These are phyloP conservation scores for Candolleomyces aberdarensis DNA, from an alignment of 768 basidiomycete species.

Conservation along the genomic window DNA sequence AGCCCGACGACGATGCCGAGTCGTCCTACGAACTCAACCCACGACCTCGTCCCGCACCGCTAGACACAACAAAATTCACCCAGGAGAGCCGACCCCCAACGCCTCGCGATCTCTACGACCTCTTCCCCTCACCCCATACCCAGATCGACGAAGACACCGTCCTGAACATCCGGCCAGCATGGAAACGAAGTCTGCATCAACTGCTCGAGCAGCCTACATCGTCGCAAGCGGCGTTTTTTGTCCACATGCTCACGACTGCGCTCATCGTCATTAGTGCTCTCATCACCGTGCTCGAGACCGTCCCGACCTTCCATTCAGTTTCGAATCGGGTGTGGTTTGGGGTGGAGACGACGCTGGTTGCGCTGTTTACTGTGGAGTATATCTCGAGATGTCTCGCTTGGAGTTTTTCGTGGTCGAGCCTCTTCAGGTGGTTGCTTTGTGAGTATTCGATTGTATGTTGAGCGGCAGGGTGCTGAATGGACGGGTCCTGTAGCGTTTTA, in stretches of 20 bases:
- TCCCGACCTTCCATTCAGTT: conserved; percentile 70
- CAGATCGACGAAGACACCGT: conserved; percentile 34
- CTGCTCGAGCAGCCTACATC: conserved; percentile 81
- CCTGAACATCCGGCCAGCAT: conserved; percentile 41
- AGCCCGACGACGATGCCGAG: neutral
- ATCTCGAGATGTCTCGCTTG: conserved; percentile 67
- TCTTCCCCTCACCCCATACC: conserved; percentile 33
- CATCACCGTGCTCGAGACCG: conserved; percentile 77
- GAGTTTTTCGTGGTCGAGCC: conserved; percentile 60
- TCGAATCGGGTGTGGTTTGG: conserved; percentile 81
- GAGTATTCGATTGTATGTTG: conserved; percentile 1
- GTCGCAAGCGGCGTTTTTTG: conserved; percentile 68
- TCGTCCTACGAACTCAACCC: neutral
- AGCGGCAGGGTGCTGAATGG: conserved; percentile 5
- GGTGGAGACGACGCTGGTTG: conserved; percentile 79
- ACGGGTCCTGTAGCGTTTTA: conserved; percentile 54
- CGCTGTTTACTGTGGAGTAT: conserved; percentile 86
- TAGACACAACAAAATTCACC: neutral
- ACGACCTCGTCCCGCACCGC: neutral
- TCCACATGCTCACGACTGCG: conserved; percentile 68
- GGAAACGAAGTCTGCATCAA: conserved; percentile 65
- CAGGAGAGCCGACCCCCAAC: conserved; percentile 10
- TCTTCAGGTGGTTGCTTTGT: conserved; percentile 73
- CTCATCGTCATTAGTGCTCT: conserved; percentile 74
- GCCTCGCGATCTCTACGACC: conserved; percentile 33